Conservation (phyloP, 768 basidiomycete species). For the Dentipellis fragilis region DNA sequence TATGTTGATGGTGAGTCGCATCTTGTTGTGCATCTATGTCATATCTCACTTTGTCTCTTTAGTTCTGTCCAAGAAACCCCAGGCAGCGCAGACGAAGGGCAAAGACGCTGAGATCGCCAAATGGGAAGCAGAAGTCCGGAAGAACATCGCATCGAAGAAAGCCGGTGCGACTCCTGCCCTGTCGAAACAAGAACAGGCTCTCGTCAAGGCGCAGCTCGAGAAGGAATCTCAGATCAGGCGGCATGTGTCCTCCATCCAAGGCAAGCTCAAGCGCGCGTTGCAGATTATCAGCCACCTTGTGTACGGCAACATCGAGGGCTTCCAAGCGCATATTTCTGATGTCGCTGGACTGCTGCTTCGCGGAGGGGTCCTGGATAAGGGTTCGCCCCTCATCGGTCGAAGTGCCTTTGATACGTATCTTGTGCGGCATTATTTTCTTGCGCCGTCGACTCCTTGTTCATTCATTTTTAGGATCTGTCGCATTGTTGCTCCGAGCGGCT, state of each 20-base stretch:
- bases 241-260: constrained; percentile 44
- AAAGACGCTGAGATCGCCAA: constrained; percentile 85
- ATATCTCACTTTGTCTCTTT: not conserved
- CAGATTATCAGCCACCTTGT: constrained; percentile 59
- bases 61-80: constrained; percentile 47
- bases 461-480: constrained; percentile 45
- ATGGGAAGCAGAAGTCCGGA: constrained; percentile 93
- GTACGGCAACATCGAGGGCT: constrained; percentile 34
- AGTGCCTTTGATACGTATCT: constrained; percentile 70
- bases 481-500: constrained; percentile 67
- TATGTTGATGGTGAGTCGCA: constrained; percentile 63
- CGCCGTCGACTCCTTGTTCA: not conserved
- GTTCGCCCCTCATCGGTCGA: constrained; percentile 50
- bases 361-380: constrained; percentile 50
- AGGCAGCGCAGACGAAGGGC: constrained; percentile 52
- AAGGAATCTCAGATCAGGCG: constrained; percentile 66
- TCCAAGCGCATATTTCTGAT: constrained; percentile 44
- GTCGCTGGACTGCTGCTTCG: constrained; percentile 50
- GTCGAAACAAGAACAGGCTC: constrained; percentile 76
- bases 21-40: not conserved
- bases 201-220: constrained; percentile 75
- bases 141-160: constrained; percentile 77
- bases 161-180: constrained; percentile 37
- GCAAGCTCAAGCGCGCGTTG: constrained; percentile 54
- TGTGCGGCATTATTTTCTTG: constrained; percentile 32